These are phyloP conservation scores for Hymenochaete sp. DNA, from an alignment of 1,284 basidiomycete genomes.

Conservation along the genomic window DNA sequence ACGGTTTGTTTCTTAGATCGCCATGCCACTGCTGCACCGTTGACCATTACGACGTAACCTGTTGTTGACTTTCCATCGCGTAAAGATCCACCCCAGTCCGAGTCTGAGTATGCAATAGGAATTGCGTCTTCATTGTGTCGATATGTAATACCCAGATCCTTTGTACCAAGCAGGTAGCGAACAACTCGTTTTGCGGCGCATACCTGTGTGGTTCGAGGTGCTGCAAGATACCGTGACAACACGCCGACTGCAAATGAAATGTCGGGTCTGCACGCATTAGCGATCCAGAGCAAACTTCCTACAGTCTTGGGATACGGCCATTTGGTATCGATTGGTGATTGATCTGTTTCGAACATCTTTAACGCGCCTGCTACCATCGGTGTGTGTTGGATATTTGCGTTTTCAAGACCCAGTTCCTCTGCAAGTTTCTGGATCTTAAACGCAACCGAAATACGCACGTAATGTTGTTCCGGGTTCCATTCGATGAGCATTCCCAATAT, in stretches of 20 bases:
- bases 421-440: slow-evolving; percentile 15
- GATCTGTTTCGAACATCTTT: background rate
- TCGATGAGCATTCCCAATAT: slow-evolving; percentile 18
- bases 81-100: slow-evolving; percentile 24
- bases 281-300: slow-evolving; percentile 27
- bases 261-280: slow-evolving; percentile 26
- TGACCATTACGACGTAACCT: slow-evolving; percentile 23
- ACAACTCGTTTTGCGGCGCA: slow-evolving; percentile 25
- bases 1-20: slow-evolving; percentile 19
- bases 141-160: slow-evolving; percentile 24
- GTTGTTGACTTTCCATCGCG: slow-evolving; percentile 21
- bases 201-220: slow-evolving; percentile 27
- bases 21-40: slow-evolving; percentile 22
- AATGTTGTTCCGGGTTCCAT: background rate
- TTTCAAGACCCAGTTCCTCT: background rate
- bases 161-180: slow-evolving; percentile 27
- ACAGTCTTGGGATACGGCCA: slow-evolving; percentile 23
- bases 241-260: slow-evolving; percentile 25
- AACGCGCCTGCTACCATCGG: slow-evolving; percentile 18
- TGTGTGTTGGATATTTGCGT: slow-evolving; percentile 10
- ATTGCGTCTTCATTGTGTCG: slow-evolving; percentile 8
- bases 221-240: slow-evolving; percentile 23
- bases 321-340: background rate
- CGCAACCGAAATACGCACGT: slow-evolving; percentile 8
- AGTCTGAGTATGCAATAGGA: slow-evolving; percentile 21